Evolutionary conservation across 2,329 filamentous ascomycete species (phyloP), one percentile per base, ranked within the genome.

Genomic region (Colletotrichum sp.): DNA sequence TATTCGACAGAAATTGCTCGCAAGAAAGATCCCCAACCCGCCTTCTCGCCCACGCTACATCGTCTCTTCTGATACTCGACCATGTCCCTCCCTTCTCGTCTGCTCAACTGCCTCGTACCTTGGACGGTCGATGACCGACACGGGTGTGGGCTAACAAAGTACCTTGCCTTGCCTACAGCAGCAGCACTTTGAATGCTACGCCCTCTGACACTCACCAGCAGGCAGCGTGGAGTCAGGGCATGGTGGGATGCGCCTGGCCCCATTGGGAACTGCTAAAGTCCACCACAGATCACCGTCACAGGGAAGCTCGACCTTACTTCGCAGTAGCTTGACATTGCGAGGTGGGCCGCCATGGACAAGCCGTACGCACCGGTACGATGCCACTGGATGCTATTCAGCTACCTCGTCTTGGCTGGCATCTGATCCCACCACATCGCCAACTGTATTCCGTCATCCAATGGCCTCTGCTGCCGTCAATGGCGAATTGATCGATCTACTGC

Each of bases 211-310:
- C 36, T 65, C 71, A 73, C 74, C 59, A 74, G 34, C 70, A 60
- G 73, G 39, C 39, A 69, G 60, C 65, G 60, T 63, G 62, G 66
- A 70, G 66, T 63, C 30, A 63, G 60, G 49, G 52, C 66, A 63
- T 64, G 60, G 71, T 59, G 59, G 28, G 59, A 69, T 75, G 75
- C 71, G 75, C 44, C 72, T 75, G 71, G 55, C 75, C 67, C 62
- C 71, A 75, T 77, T 75, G 26, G 71, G 75, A 77, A 71, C 66
- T 71, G n/a, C 65, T 66, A 63, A 63, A 71, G 55, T 44, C 71
- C 71, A 75, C 71, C 49, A 62, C 66, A 57, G 71, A 77, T 75
- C 66, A 71, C 62, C 71, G 15, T 62, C 66, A 67, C 66, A 77
- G 71, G 49, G 72, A 67, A 62, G 49, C 66, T 75, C 74, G 30